Evolutionary conservation across 1,284 basidiomycete genomes (phyloP), one percentile per base, ranked within the genome.

Genomic region (Apiotrichum porosum): DNA sequence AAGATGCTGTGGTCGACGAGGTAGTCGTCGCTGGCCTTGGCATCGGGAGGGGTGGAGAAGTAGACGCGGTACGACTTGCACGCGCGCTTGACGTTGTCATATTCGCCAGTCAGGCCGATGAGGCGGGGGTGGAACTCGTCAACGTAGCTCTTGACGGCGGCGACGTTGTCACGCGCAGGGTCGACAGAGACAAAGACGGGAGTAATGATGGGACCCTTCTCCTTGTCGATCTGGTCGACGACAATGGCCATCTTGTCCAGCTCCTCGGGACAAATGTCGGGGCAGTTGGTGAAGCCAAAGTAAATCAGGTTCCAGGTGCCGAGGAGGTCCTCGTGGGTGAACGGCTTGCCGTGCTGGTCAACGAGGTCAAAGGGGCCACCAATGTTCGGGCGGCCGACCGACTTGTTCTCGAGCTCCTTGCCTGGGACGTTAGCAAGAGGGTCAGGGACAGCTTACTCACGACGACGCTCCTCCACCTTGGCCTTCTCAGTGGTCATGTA

Each of bases 21-120:
- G 71, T 98, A 99, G 76, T 99, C 94, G 39, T 80, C 79, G 4
- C 71, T 81, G 0, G 93, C 83, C 51, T 79, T 76, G 1, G 79
- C 78, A 62, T 87, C 78, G 3, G 91, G 91, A 3, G 94, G 95
- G 6, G 94, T 97, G 17, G 89, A 93, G 77, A 99, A 99, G 76
- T 99, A 99, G 31, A 98, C 94, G 26, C 95, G 84, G 74, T 94
- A 99, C 31, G 85, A 83, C 74, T 93, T 95, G 80, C 94, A 97
- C 13, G 85, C 82, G 33, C 83, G 78, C 72, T 97, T 97, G 55
- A 88, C 85, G 21, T 81, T 79, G n/a, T 83, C 82, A 65, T 92
- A 97, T 31, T 84, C 76, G 14, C 95, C 94, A 1, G 86, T 87
- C 41, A 98, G 79, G 10, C 93, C 94, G 42, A 93, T 73, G 65